Percentiles rank a stretch among this genome's conserved stretches.
phyloP scores from a whole-genome alignment of 805 yeast species.

The Debaryomyces maramus region DNA sequence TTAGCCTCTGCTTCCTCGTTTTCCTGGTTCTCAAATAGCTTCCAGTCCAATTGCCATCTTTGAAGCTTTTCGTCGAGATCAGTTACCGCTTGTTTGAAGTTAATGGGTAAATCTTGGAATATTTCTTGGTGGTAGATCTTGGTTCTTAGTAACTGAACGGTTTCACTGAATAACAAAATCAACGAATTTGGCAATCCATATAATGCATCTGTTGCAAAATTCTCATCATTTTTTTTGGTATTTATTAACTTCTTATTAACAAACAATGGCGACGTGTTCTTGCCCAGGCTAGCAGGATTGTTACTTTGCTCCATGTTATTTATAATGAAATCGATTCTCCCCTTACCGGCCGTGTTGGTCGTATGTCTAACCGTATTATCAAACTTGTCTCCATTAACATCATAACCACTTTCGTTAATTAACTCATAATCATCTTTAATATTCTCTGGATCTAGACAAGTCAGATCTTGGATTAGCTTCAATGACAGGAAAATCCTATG shows the following conservation, averaged over 20 bases:
- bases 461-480: slow-evolving; percentile 75
- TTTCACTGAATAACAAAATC: slow-evolving; percentile 68
- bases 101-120: slow-evolving; percentile 30
- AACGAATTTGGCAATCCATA: slow-evolving; percentile 85
- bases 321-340: slow-evolving; percentile 27
- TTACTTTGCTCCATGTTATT: slow-evolving; percentile 9
- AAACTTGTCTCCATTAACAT: slow-evolving; percentile 36
- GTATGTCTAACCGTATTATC: slow-evolving; percentile 16
- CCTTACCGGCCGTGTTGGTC: slow-evolving; percentile 12
- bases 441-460: slow-evolving; percentile 44
- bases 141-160: slow-evolving; percentile 64
- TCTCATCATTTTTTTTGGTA: slow-evolving; percentile 52
- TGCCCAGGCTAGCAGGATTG: slow-evolving; percentile 6
- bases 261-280: slow-evolving; percentile 37
- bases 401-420: slow-evolving; percentile 28
- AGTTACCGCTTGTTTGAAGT: slow-evolving; percentile 20
- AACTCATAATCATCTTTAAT: slow-evolving; percentile 36
- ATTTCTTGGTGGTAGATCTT: slow-evolving; percentile 52
- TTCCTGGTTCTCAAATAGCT: slow-evolving; percentile 37
- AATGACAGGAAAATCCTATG: slow-evolving; percentile 78
- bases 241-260: slow-evolving; percentile 43
- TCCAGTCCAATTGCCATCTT: slow-evolving; percentile 79
- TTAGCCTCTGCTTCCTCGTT: slow-evolving; percentile 9
- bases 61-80: slow-evolving; percentile 48
- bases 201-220: slow-evolving; percentile 72